Evolutionary conservation across 352 stramenopile species (phyloP), one percentile per base, ranked within the genome.

Genomic region (Achlya hypogyna): DNA sequence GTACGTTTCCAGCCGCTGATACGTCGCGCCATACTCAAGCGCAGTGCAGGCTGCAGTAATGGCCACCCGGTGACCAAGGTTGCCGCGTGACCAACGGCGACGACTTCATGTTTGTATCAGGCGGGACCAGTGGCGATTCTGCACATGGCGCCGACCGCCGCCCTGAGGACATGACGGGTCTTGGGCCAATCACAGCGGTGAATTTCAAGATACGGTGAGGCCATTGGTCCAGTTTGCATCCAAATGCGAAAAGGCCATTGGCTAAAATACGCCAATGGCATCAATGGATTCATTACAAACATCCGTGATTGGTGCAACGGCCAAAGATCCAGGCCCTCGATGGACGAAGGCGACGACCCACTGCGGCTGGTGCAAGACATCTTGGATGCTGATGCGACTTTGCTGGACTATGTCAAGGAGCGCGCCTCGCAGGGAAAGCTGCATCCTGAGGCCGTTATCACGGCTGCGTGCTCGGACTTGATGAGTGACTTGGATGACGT

Each of bases 331-430:
- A 6, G 16, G 51, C 16, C 20, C 5, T 10, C 35, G 51, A 59
- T 64, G 34, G 54, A 64, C 23, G n/a, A n/a, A n/a, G n/a, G n/a
- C n/a, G 38, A 45, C 38, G 54, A 64, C 28, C 47, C 54, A 10
- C 54, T 64, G 5, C 54, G 54, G 1, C 40, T 64, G 1, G 54
- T 64, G 14, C 54, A 64, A 22, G 35, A 51, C n/a, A 64, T 64
- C 34, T 12, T 64, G 8, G 54, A 49, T 38, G 54, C 32, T 10
- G 54, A 64, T 22, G 8, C 18, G 54, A 64, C 32, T n/a, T 51
- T 64, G 23, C 35, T 64, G 5, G 54, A 49, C 4, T 64, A 53
- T 38, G 18, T 51, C 14, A 18, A 64, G 9, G 54, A 62, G 38
- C 38, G 18, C 25, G 27, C 51, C 22, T 32, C 51, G 51, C 4